phyloP scores from a whole-genome alignment of 148 eudicot species.

The Nyssa sinensis region DNA sequence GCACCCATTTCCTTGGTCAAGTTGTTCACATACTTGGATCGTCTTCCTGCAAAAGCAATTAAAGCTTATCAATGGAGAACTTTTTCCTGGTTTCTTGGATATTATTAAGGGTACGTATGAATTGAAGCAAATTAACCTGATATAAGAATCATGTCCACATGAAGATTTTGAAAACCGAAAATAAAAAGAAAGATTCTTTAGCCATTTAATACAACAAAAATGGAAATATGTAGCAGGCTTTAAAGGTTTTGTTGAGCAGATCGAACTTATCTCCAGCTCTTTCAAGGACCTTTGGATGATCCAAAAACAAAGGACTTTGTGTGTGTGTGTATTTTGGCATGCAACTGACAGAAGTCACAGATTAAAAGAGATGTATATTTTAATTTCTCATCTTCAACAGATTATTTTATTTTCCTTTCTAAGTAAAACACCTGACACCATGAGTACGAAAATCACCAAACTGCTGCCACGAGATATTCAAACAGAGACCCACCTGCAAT shows the following conservation, averaged over 20 bases:
- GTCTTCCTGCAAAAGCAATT: slow-evolving; percentile 38
- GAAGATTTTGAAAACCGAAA: not conserved
- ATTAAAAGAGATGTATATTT: too few relatives aligned
- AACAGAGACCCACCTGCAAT: slow-evolving; percentile 48
- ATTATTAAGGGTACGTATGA: not conserved
- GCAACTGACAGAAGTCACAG: not conserved
- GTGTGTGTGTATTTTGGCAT: too few relatives aligned
- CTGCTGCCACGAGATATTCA: not conserved
- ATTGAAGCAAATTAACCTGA: too few relatives aligned
- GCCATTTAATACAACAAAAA: not conserved
- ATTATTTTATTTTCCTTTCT: not conserved
- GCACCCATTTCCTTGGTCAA: slow-evolving; percentile 24
- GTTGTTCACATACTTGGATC: slow-evolving; percentile 22
- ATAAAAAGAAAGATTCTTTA: too few relatives aligned
- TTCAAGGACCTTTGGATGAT: not conserved
- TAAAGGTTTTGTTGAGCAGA: too few relatives aligned
- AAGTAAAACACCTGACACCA: not conserved
- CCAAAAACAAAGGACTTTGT: too few relatives aligned
- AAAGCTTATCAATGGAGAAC: not conserved
- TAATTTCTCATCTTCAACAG: not conserved
- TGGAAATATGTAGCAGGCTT: not conserved
- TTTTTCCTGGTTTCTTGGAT: not conserved
- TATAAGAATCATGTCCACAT: not conserved
- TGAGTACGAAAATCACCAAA: not conserved
- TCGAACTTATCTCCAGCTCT: not conserved